phyloP scores from a whole-genome alignment of 1,284 basidiomycete genomes.

The Athelia psychrophila region DNA sequence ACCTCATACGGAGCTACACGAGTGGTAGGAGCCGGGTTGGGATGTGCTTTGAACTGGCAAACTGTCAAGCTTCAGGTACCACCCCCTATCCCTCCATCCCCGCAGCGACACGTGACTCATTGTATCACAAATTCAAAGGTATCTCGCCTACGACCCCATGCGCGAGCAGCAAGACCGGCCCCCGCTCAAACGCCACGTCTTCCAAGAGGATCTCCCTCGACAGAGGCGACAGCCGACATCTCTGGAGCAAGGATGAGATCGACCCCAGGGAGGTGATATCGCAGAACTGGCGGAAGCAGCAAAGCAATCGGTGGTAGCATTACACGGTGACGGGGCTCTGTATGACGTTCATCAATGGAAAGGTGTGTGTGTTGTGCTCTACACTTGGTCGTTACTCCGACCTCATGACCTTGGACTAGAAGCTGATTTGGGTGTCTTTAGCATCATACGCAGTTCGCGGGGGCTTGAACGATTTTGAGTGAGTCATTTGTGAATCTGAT shows the following conservation, averaged over 20 bases:
- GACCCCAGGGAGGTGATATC: constrained; percentile 44
- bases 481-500: too few species aligned
- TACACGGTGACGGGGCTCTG: constrained; percentile 56
- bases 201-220: constrained; percentile 67
- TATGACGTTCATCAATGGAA: constrained; percentile 61
- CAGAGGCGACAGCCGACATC: constrained; percentile 39
- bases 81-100: neutral
- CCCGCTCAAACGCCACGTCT: constrained; percentile 42
- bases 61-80: constrained; percentile 54
- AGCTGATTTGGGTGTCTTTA: constrained; percentile 3
- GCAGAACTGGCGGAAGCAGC: constrained; percentile 64
- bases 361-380: constrained; percentile 26
- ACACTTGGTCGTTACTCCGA: too few species aligned
- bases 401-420: constrained; percentile 3
- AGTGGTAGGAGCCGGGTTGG: constrained; percentile 55
- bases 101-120: neutral
- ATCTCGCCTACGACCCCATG: constrained; percentile 9
- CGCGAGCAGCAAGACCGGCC: constrained; percentile 16
- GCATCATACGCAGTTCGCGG: constrained; percentile 40
- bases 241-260: constrained; percentile 56
- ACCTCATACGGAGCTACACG: constrained; percentile 57
- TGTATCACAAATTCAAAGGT: constrained; percentile 27
- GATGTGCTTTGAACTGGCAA: constrained; percentile 60
- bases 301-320: constrained; percentile 57
- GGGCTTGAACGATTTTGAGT: constrained; percentile 29